Base-by-base conservation (phyloP, 352 stramenopile genomes). In the Pythium monospermum region DNA sequence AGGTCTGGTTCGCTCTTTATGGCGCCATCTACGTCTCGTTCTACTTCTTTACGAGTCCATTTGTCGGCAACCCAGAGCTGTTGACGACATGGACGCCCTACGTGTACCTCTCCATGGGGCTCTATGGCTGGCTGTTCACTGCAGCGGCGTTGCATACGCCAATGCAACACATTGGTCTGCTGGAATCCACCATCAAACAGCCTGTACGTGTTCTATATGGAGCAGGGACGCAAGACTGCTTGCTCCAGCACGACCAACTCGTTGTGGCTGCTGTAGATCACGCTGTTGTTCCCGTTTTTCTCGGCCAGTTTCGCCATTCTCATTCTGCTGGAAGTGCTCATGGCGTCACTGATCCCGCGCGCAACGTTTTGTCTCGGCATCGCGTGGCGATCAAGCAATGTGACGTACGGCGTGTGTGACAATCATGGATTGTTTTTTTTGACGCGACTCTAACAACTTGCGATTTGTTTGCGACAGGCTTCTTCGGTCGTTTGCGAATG, bases 31-130 rank as follows among this genome's bases (percentile, higher is more conserved):
- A 91, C 46, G 37, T 91, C 22, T 85, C 83, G 26, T 94, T 94
- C 61, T 94, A 94, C 72, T 83, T 92, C 67, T 94, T 94, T 64
- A 92, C 83, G 43, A 92, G 81, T 43, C 83, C 83, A 5, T 94
- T 94, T 55, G 77, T 92, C 39, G 81, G 76, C 19, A 92, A 92
- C 48, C 77, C 77, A 6, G 83, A 94, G 63, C 66, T 94, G 35
- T 66, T 91, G 23, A 84, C 86, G 56, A 83, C 74, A 35, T 94
- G 83, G 83, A 94, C 83, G 50, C 78, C 81, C 16, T 94, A 94
- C 53, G 83, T 94, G 13, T 94, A 94, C 68, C 64, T 91, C 31
- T 92, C 81, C 28, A 91, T 94, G 80, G 71, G 67, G 11, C 72
- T 94, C 53, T 94, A 94, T 52, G 81, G 67, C 21, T 94, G 83